phyloP scores from a whole-genome alignment of 1,139 yeast genomes.

The Kodamaea ohmeri region DNA sequence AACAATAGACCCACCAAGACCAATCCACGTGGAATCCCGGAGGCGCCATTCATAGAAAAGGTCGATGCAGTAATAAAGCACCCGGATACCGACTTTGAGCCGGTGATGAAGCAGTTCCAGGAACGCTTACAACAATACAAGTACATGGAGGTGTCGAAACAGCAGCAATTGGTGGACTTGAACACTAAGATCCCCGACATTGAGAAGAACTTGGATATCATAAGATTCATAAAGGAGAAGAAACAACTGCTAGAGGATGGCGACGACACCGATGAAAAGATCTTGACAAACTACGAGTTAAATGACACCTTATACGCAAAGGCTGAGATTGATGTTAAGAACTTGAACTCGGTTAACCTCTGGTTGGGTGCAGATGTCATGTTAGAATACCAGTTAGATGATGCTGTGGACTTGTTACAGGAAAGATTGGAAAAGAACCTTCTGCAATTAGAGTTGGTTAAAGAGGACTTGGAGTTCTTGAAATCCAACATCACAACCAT shows the following conservation, averaged over 20 bases:
- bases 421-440: slow-evolving; percentile 64
- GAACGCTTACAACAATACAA: slow-evolving; percentile 80
- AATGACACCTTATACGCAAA: slow-evolving; percentile 89
- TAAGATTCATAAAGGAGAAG: slow-evolving; percentile 53
- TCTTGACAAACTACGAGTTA: slow-evolving; percentile 79
- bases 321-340: slow-evolving; percentile 61
- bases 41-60: slow-evolving; percentile 89
- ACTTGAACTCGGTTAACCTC: slow-evolving; percentile 57
- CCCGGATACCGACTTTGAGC: slow-evolving; percentile 66
- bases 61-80: slow-evolving; percentile 72
- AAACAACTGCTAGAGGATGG: slow-evolving; percentile 29
- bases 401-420: slow-evolving; percentile 70
- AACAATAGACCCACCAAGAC: slow-evolving; percentile 46
- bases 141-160: slow-evolving; percentile 82
- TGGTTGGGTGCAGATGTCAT: slow-evolving; percentile 99
- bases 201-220: slow-evolving; percentile 74
- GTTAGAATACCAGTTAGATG: slow-evolving; percentile 90
- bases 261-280: slow-evolving; percentile 31
- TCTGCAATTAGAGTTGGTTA: slow-evolving; percentile 55
- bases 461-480: slow-evolving; percentile 84
- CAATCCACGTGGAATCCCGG: slow-evolving; percentile 94
- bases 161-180: slow-evolving; percentile 64
- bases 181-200: slow-evolving; percentile 85
- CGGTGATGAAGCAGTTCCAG: slow-evolving; percentile 66
- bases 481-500: slow-evolving; percentile 93